phyloP scores from a whole-genome alignment of 2,329 filamentous ascomycete species.

The Dothistroma septosporum region DNA sequence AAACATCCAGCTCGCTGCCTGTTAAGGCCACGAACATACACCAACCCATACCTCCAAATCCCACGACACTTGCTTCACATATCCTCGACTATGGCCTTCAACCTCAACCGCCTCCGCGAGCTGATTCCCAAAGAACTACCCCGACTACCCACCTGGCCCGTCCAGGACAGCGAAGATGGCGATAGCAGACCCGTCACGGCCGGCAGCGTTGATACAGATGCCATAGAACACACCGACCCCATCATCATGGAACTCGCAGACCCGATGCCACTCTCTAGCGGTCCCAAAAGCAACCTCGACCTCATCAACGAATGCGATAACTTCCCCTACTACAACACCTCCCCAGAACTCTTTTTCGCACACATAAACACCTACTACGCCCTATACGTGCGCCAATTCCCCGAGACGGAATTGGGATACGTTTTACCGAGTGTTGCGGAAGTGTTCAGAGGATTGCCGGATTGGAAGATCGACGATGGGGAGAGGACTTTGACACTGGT shows the following conservation, averaged over 20 bases:
- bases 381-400: constrained; percentile 64
- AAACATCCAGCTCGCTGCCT: not conserved
- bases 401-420: constrained; percentile 58
- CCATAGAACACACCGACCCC: constrained; percentile 13
- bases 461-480: constrained; percentile 58
- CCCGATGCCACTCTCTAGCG: constrained; percentile 28
- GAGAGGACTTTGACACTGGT: constrained; percentile 59
- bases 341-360: constrained; percentile 53
- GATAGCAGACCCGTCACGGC: constrained; percentile 15
- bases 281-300: constrained; percentile 49
- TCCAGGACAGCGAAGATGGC: constrained; percentile 18
- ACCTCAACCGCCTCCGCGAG: constrained; percentile 30
- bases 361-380: constrained; percentile 50
- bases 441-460: constrained; percentile 52
- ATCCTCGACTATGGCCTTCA: constrained; percentile 25
- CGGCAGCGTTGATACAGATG: constrained; percentile 19
- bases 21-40: not conserved
- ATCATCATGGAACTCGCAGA: constrained; percentile 25
- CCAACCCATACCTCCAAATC: not conserved
- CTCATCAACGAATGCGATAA: constrained; percentile 56
- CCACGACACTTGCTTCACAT: not conserved
- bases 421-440: constrained; percentile 59
- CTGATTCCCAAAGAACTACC: constrained; percentile 33
- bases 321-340: constrained; percentile 69
- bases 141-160: constrained; percentile 28